Base-by-base conservation (phyloP, 2,329 filamentous ascomycete genomes). In the Mycosphaerelloides madeirae region DNA sequence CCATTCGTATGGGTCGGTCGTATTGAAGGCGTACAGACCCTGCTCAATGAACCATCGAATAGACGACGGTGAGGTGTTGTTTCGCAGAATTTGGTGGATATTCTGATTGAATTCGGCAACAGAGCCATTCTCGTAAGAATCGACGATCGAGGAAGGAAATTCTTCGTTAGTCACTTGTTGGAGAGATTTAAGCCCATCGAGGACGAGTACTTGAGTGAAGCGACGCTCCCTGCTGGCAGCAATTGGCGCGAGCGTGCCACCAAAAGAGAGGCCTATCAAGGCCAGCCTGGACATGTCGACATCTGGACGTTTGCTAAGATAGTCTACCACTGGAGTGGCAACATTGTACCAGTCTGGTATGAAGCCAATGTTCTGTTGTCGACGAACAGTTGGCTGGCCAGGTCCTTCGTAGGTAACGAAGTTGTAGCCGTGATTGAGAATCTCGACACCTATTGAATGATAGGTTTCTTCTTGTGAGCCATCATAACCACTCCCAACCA, bases 361-460 rank as follows among this genome's bases (percentile, higher is more conserved):
- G 44, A 65, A 65, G n/a, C 50, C 54, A n/a, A 62, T 38, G 28
- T 53, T 44, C 31, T 63, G 60, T 14, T 54, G 20, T 13, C 61
- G 53, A 8, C 58, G 49, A 19, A 60, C 59, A 12, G 55, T 58
- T 1, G 57, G 55, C 39, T 65, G 63, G 5, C 63, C 63, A 0
- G 63, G 63, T 2, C 63, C 63, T 48, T 65, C 62, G 41, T 61
- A 66, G 5, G 57, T 55, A 13, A 65, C 47, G 34, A 57, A 50
- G 46, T 63, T 63, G 40, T 53, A 64, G 13, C 62, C 63, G 20
- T 62, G 55, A 14, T 44, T 46, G 14, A 48, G 20, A 18, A 33
- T 20, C 14, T 29, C 20, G 3, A 39, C 9, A 22, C 31, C 31
- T 9, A 29, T 8, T 3, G 29, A 25, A 44, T 59, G 59, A 41